These are phyloP conservation scores for Globisporangium carolinianum DNA, from an alignment of 352 stramenopile genomes.

Conservation along the genomic window DNA sequence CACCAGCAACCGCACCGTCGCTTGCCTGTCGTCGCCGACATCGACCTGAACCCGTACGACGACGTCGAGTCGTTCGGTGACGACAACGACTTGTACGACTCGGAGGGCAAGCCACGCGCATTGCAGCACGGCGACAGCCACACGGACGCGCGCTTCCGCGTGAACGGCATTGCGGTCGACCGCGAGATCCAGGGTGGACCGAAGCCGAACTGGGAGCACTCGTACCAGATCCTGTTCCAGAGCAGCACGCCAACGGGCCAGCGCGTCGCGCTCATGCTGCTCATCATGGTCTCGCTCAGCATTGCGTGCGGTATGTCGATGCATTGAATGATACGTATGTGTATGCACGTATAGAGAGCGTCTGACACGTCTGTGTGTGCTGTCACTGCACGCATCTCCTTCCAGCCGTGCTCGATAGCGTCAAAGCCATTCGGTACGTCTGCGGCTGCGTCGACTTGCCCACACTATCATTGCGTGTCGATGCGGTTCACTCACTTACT, in stretches of 20 bases:
- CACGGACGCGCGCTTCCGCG: slow-evolving; percentile 50
- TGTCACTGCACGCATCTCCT: neutral
- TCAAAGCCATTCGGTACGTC: slow-evolving; percentile 56
- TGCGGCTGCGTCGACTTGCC: neutral
- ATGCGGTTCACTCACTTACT: neutral
- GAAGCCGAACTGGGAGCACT: slow-evolving; percentile 53
- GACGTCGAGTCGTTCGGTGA: slow-evolving; percentile 16
- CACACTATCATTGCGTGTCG: neutral
- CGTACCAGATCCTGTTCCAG: slow-evolving; percentile 71
- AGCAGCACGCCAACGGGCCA: slow-evolving; percentile 65
- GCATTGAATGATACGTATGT: too few relatives aligned
- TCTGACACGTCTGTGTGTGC: neutral
- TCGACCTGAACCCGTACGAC: slow-evolving; percentile 15
- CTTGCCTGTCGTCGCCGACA: slow-evolving; percentile 9
- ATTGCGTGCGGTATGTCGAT: slow-evolving; percentile 43
- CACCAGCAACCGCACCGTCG: slow-evolving; percentile 8
- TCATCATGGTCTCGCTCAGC: slow-evolving; percentile 64
- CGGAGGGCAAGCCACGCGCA: slow-evolving; percentile 24
- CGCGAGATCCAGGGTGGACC: slow-evolving; percentile 61
- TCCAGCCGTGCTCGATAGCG: slow-evolving; percentile 57
- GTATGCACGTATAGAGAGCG: too few relatives aligned
- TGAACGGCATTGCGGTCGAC: slow-evolving; percentile 72
- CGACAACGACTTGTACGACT: slow-evolving; percentile 23
- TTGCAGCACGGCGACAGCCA: slow-evolving; percentile 20
- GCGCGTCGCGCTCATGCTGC: slow-evolving; percentile 51